Conservation (phyloP, 257 asterid genomes). For the Solanum paucissectum region DNA sequence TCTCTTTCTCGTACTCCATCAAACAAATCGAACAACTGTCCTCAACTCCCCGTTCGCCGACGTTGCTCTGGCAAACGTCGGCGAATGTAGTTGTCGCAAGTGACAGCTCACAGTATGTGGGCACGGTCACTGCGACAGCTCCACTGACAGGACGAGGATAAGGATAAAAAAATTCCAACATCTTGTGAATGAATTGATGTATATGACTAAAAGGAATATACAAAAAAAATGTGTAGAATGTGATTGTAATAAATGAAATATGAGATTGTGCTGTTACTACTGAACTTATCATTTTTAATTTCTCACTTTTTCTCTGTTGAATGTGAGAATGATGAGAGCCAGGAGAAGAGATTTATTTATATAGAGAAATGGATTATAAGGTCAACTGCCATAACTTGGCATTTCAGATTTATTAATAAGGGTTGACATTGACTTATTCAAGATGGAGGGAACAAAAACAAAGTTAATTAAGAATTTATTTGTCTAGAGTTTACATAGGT, state of each 20-base stretch:
- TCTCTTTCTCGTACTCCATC: slow-evolving; percentile 35
- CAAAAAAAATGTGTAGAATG: slow-evolving; percentile 7
- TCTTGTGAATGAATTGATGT: background rate
- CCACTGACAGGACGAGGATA: background rate
- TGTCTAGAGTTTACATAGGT: background rate
- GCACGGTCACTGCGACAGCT: background rate
- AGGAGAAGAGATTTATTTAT: background rate
- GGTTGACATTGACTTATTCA: background rate
- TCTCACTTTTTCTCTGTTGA: background rate
- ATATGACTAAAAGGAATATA: slow-evolving; percentile 9
- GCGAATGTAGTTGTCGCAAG: background rate
- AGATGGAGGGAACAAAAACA: background rate
- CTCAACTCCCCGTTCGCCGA: background rate
- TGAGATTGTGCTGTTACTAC: slow-evolving; percentile 4
- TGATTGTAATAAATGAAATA: background rate
- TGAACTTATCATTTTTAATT: slow-evolving; percentile 9
- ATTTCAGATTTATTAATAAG: background rate
- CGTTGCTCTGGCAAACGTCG: background rate
- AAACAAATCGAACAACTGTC: slow-evolving; percentile 47
- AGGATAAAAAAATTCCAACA: background rate
- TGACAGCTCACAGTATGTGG: background rate
- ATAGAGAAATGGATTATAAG: background rate
- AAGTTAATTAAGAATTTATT: background rate
- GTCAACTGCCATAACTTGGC: background rate
- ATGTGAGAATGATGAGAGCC: background rate